Evolutionary conservation across 352 stramenopile genomes (phyloP).

Genomic region (Globisporangium emineosum): DNA sequence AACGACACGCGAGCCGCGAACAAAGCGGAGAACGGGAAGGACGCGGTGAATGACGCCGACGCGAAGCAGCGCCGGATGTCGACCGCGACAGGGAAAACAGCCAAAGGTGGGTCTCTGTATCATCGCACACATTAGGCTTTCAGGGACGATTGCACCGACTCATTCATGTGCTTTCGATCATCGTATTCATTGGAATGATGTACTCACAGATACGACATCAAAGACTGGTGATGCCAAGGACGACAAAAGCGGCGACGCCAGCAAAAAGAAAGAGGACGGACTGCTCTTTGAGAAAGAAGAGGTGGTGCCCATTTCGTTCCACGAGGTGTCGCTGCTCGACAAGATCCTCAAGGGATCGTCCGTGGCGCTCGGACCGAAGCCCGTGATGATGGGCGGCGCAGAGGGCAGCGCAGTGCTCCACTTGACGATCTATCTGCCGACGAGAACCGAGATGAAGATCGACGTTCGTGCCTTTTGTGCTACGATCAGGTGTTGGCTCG

Average conservation of each 20-base stretch:
- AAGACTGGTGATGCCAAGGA: constrained; percentile 14
- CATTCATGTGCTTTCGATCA: too few species aligned
- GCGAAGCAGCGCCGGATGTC: constrained; percentile 16
- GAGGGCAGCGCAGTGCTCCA: constrained; percentile 69
- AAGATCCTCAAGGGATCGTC: constrained; percentile 67
- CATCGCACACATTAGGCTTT: not conserved
- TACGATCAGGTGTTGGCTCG: not conserved
- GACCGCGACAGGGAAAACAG: constrained; percentile 12
- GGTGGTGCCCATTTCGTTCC: constrained; percentile 55
- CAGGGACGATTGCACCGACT: not conserved
- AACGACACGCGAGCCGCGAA: constrained; percentile 9
- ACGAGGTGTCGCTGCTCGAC: constrained; percentile 73
- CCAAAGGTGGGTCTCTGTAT: constrained; percentile 12
- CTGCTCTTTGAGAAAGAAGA: constrained; percentile 74
- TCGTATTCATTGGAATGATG: not conserved
- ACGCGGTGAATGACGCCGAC: constrained; percentile 4
- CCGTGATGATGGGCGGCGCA: constrained; percentile 46
- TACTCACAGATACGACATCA: constrained; percentile 1
- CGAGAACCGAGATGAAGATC: constrained; percentile 84
- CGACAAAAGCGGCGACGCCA: constrained; percentile 13
- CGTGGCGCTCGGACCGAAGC: constrained; percentile 46
- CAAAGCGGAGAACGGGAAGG: constrained; percentile 19
- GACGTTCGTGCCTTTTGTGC: constrained; percentile 40
- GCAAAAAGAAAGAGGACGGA: constrained; percentile 33
- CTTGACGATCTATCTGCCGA: constrained; percentile 84